Evolutionary conservation across 805 yeast genomes (phyloP).

Genomic region (Candida fluviatilis): DNA sequence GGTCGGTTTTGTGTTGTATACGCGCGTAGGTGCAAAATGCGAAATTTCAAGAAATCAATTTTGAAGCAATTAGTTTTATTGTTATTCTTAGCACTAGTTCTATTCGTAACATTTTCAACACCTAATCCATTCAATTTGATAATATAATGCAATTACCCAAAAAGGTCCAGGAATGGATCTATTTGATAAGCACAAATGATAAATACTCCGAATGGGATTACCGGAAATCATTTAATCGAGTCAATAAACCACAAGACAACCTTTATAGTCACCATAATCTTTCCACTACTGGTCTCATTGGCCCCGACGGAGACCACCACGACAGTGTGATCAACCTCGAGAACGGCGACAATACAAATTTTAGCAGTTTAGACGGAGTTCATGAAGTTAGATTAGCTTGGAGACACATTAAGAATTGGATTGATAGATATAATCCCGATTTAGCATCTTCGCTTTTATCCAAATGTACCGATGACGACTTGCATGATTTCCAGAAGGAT

Average conservation of each 20-base stretch:
- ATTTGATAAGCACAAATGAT: constrained; percentile 62
- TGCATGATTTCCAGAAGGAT: constrained; percentile 80
- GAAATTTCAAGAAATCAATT: no score
- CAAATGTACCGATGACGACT: constrained; percentile 76
- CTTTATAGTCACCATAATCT: constrained; percentile 25
- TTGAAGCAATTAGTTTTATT: no score
- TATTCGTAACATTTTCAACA: no score
- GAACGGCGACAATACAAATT: constrained; percentile 15
- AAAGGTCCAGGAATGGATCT: constrained; percentile 54
- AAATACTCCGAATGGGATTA: constrained; percentile 66
- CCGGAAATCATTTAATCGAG: constrained; percentile 39
- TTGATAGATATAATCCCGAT: constrained; percentile 74
- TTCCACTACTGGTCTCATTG: constrained; percentile 17
- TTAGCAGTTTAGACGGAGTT: constrained; percentile 52
- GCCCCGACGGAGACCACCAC: constrained; percentile 1
- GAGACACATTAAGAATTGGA: constrained; percentile 87
- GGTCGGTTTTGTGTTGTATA: no score
- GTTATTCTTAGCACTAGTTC: no score
- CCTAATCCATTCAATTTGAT: no score
- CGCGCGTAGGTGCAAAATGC: no score
- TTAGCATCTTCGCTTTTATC: constrained; percentile 71
- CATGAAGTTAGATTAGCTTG: constrained; percentile 77
- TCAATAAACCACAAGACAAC: constrained; percentile 38
- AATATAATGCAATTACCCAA: constrained; percentile 24
- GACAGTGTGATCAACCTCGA: background rate